Evolutionary conservation across 306 rosid genomes (phyloP).

Genomic region (Lathyrus aphaca): DNA sequence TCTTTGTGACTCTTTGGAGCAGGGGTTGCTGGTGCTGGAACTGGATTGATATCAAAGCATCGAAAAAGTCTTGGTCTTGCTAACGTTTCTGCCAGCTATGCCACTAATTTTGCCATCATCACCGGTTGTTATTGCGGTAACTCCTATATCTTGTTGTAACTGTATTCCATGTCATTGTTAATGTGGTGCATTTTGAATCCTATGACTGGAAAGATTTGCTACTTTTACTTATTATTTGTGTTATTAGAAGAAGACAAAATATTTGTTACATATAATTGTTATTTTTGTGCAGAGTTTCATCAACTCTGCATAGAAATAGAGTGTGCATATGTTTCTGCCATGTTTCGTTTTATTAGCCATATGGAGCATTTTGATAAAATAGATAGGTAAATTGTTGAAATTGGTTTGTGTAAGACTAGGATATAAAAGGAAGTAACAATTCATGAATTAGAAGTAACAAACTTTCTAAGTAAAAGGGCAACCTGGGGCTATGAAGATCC

Average conservation of each 20-base stretch:
- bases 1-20: constrained; percentile 34
- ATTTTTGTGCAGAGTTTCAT: background rate
- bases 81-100: constrained; percentile 64
- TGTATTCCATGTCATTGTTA: constrained; percentile 1
- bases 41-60: constrained; percentile 76
- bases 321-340: too few relatives aligned
- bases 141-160: constrained; percentile 6
- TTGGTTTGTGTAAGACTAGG: too few relatives aligned
- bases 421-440: too few relatives aligned
- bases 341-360: too few relatives aligned
- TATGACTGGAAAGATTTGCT: constrained; percentile 1
- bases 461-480: too few relatives aligned
- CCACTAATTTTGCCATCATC: constrained; percentile 73
- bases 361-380: too few relatives aligned
- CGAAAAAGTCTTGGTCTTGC: constrained; percentile 71
- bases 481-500: too few relatives aligned
- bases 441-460: too few relatives aligned
- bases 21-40: constrained; percentile 88
- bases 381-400: too few relatives aligned
- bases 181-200: constrained; percentile 10
- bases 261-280: background rate
- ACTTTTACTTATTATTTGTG: background rate
- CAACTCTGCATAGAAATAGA: background rate
- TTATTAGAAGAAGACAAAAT: background rate
- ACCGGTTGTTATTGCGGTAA: constrained; percentile 90